A percentile compares a stretch with the other conserved stretches of the same genome.
These are phyloP conservation scores for Saprolegnia parasitica DNA, from an alignment of 352 stramenopile species.

Conservation along the genomic window DNA sequence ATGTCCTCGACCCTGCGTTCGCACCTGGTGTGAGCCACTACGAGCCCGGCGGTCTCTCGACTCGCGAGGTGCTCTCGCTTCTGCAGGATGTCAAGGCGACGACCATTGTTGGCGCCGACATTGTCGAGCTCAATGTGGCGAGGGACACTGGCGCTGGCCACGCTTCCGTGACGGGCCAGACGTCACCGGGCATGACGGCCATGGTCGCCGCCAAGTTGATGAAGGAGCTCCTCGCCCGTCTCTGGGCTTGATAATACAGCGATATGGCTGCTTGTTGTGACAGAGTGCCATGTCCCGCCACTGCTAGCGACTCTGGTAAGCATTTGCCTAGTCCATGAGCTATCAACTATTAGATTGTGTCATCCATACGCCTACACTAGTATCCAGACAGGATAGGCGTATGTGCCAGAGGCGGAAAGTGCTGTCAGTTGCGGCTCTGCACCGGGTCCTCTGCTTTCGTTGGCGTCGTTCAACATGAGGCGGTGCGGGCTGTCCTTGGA, in stretches of 20 bases:
- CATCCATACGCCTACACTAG: no score
- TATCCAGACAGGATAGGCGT: no score
- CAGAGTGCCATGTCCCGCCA: no score
- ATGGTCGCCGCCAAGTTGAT: slow-evolving; percentile 30
- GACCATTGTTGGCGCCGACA: slow-evolving; percentile 27
- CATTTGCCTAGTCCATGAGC: no score
- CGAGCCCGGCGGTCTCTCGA: slow-evolving; percentile 29
- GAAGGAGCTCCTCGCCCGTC: slow-evolving; percentile 24
- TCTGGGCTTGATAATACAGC: not conserved
- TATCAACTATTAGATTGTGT: no score
- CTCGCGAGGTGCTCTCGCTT: slow-evolving; percentile 14
- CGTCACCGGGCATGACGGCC: slow-evolving; percentile 26
- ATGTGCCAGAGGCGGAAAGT: no score
- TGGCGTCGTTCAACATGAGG: no score
- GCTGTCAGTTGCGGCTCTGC: no score
- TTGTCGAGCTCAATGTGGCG: slow-evolving; percentile 30
- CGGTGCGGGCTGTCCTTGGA: no score
- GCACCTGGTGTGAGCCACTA: slow-evolving; percentile 30
- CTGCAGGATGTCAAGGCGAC: slow-evolving; percentile 19
- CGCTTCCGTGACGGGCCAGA: slow-evolving; percentile 4
- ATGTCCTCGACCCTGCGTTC: slow-evolving; percentile 28
- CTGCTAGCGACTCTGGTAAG: no score
- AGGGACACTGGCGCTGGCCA: slow-evolving; percentile 2
- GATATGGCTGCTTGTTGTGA: no score
- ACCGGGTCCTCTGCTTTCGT: no score